These are phyloP conservation scores for Lepidium didymum DNA, from an alignment of 345 rosid species.

Conservation along the genomic window DNA sequence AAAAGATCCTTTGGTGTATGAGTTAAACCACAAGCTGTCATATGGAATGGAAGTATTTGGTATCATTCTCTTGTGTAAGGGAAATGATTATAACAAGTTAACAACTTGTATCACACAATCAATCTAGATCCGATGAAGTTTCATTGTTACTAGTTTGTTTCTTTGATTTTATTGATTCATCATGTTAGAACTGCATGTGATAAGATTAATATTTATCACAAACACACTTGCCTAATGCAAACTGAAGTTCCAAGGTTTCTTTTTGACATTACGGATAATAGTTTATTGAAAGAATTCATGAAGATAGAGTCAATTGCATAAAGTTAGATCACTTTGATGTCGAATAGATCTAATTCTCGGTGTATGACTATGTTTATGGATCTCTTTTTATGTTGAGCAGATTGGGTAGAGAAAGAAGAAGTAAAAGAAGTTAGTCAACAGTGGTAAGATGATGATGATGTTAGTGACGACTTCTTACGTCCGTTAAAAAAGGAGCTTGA, in stretches of 20 bases:
- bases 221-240: no score
- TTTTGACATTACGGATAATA: not conserved
- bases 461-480: constrained; percentile 77
- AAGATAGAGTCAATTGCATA: not conserved
- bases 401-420: constrained; percentile 75
- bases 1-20: not conserved
- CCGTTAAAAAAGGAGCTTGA: constrained; percentile 86
- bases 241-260: no score
- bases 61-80: no score
- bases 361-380: not conserved
- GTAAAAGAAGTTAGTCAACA: constrained; percentile 71
- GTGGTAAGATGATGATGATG: constrained; percentile 96
- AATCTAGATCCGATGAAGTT: no score
- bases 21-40: not conserved
- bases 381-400: constrained; percentile 26
- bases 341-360: not conserved
- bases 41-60: not conserved
- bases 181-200: no score
- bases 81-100: no score
- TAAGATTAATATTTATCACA: no score
- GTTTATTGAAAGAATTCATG: not conserved
- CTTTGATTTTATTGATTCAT: no score
- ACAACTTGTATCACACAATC: no score
- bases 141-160: no score
- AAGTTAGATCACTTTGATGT: not conserved